A percentile compares a stretch with the other conserved stretches of the same genome.
Evolutionary conservation across 768 basidiomycete genomes (phyloP).

Genomic region (Leucosporidium creatinivorum): DNA sequence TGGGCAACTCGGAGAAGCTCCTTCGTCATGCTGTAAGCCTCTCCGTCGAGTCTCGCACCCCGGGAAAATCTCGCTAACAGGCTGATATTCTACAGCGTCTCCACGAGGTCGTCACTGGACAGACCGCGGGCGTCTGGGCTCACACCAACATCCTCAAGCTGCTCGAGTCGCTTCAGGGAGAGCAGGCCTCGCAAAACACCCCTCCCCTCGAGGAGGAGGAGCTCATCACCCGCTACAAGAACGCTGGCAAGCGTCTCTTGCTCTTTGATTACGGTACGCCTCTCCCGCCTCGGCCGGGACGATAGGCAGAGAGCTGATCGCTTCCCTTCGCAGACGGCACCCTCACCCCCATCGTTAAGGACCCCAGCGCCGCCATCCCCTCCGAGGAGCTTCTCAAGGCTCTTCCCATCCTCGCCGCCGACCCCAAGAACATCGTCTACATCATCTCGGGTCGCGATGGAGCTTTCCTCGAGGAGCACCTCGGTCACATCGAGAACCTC

Average conservation of each 20-base stretch:
- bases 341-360: conserved; percentile 92
- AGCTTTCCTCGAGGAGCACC: conserved; percentile 80
- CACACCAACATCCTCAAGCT: conserved; percentile 81
- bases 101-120: conserved; percentile 77
- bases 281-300: not conserved
- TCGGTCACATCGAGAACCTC: conserved; percentile 71
- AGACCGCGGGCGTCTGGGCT: conserved; percentile 94
- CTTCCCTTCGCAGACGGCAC: conserved; percentile 58
- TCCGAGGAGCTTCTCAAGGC: conserved; percentile 65
- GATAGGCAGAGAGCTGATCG: not conserved
- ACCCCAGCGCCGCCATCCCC: conserved; percentile 77
- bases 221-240: conserved; percentile 56
- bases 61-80: not conserved
- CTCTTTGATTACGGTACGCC: conserved; percentile 69
- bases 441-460: conserved; percentile 96
- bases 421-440: conserved; percentile 86
- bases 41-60: not conserved
- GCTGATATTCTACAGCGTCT: conserved; percentile 42
- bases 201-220: conserved; percentile 66
- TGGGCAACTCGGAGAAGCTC: conserved; percentile 69
- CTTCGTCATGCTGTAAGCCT: conserved; percentile 55
- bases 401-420: conserved; percentile 61
- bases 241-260: conserved; percentile 73
- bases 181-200: conserved; percentile 72
- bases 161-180: conserved; percentile 66